phyloP scores from a whole-genome alignment of 495 filamentous ascomycete genomes.

The Xylaria grammica region DNA sequence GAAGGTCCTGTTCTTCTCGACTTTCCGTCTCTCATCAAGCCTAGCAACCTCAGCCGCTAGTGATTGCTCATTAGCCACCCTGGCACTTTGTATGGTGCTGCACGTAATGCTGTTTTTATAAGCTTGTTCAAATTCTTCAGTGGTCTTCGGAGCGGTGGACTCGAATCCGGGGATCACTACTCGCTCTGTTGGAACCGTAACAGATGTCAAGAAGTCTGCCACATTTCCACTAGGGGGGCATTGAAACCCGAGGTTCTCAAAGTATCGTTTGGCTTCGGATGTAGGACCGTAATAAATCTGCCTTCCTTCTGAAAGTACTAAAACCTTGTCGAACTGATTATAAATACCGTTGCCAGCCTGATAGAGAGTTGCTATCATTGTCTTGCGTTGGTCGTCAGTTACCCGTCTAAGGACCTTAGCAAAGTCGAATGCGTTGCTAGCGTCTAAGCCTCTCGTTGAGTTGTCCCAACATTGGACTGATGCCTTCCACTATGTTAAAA shows the following conservation, averaged over 20 bases:
- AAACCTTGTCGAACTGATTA: constrained; percentile 67
- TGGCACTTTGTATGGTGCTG: constrained; percentile 52
- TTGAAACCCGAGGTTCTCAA: constrained; percentile 63
- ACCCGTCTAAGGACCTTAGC: constrained; percentile 53
- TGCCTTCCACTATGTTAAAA: constrained; percentile 20
- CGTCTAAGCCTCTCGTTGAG: constrained; percentile 55
- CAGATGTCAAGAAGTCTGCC: constrained; percentile 74
- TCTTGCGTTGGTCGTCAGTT: constrained; percentile 60
- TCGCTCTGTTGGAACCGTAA: constrained; percentile 71
- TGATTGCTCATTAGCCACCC: constrained; percentile 26
- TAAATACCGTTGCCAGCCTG: constrained; percentile 73
- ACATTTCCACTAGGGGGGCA: constrained; percentile 63
- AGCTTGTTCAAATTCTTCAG: constrained; percentile 69
- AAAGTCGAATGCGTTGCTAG: constrained; percentile 54
- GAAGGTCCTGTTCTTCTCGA: constrained; percentile 53
- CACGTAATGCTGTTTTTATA: constrained; percentile 62
- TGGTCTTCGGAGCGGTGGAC: constrained; percentile 67
- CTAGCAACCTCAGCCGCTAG: neutral
- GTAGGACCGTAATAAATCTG: constrained; percentile 72
- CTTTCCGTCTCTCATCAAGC: constrained; percentile 27
- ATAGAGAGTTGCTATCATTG: constrained; percentile 70
- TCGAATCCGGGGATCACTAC: constrained; percentile 66
- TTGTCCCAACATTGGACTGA: constrained; percentile 58
- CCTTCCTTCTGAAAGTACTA: constrained; percentile 68
- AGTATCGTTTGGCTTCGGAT: constrained; percentile 64